Evolutionary conservation across 2,329 filamentous ascomycete genomes (phyloP), one percentile per base, ranked within the genome.

Genomic region (Alternaria postmessia): DNA sequence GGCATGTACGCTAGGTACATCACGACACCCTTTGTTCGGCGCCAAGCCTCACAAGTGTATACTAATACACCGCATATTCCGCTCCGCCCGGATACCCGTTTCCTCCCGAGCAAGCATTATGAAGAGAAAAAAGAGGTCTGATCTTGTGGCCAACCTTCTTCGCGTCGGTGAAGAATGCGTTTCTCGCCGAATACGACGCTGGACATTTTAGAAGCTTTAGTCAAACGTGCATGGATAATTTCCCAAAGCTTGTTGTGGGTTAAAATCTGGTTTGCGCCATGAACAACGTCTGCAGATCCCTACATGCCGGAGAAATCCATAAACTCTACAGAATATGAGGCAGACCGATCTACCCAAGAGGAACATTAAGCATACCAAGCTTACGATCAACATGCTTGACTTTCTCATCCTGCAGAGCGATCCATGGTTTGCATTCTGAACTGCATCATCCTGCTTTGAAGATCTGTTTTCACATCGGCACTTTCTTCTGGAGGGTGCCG

Each of bases 71-170:
- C 49, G 49, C 4, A 36, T 43, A 46, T 57, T 66, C 63, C 63
- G 63, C 63, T 64, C 63, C 62, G 63, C 62, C 53, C 51, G 34
- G 11, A 22, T 41, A 41, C 6, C 49, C 49, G 36, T 51, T 6
- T 51, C 41, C 49, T 20, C 48, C 34, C 49, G 20, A 39, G 22
- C 26, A 28, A 20, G 32, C 26, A 51, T 34, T 20, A 18, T 49
- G 14, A 16, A 38, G n/a, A n/a, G n/a, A 20, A 11, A 11, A 38
- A 36, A 49, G 36, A 49, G 16, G 16, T 30, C 24, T 51, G 14
- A 26, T 20, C 22, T 39, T 34, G 49, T 30, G 36, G 34, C 34
- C 16, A 38, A 30, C 16, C 9, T 11, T 51, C 34, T 28, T 28
- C 18, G 22, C 36, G 22, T 38, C 24, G 49, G 49, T 30, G 14